Evolutionary conservation across 768 basidiomycete genomes (phyloP), one percentile per base, ranked within the genome.

Genomic region (Pisolithus tinctorius): DNA sequence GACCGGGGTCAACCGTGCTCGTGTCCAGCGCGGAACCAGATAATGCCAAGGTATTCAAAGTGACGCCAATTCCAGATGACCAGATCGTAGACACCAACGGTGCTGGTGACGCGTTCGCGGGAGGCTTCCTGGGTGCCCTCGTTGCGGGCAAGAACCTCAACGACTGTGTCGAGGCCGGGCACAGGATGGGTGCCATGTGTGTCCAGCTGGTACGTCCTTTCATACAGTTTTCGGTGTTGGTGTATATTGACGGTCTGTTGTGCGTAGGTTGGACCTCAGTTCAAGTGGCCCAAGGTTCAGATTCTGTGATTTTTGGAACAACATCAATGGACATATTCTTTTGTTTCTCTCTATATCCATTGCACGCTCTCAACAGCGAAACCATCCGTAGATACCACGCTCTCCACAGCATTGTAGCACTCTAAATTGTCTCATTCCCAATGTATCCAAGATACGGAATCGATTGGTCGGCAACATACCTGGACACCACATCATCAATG

Each of bases 11-110:
- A 45, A 98, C 96, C 16, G 64, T 90, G 31, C 74, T 93, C 48
- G 91, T 93, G 27, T 74, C 78, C 11, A 76, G 83, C 6, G 72
- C 70, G 40, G 74, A 78, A 11, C 72, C 78, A 2, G 78, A 82
- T 17, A 71, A 69, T 45, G 74, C 79, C 34, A 81, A 83, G 70
- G 60, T 72, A 13, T 86, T 74, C 68, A 51, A 72, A 4, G 90
- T 95, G 46, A 64, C 72, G 48, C 71, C 76, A 37, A 71, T 95
- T 52, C 59, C 63, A 43, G 75, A 77, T 49, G 77, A 73, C 38
- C 60, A 84, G 67, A 93, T 96, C 58, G 86, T 96, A 52, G 96
- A 99, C 67, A 98, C 96, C 45, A 99, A 99, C 69, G 96, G 91
- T 47, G 96, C 96, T 20, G 96, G 96, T 40, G 95, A 99, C 66